Evolutionary conservation across 257 asterid genomes (phyloP).

Genomic region (Solanum sejunctum): DNA sequence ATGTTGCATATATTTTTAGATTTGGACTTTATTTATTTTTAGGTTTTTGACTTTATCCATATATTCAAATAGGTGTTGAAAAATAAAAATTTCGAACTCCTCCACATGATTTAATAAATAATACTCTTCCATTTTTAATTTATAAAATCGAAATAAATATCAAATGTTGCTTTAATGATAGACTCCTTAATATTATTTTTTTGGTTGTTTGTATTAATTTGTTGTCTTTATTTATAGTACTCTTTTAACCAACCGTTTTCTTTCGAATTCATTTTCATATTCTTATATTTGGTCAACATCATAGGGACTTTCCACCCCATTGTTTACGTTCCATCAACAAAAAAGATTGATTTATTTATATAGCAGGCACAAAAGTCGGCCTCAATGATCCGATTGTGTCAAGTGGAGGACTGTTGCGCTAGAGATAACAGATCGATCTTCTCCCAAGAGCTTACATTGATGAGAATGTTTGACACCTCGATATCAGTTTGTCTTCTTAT

Average conservation of each 20-base stretch:
- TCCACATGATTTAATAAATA: background rate
- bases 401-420: no score
- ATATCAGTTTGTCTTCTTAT: no score
- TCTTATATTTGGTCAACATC: background rate
- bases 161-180: rapidly evolving
- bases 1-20: background rate
- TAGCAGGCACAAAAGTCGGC: no score
- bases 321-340: background rate
- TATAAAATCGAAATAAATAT: background rate
- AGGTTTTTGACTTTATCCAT: background rate
- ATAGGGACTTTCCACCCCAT: background rate
- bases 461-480: no score
- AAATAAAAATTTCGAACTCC: no score
- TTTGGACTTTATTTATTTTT: background rate
- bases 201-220: background rate
- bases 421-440: no score
- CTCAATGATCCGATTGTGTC: no score
- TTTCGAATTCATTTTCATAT: background rate
- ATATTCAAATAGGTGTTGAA: background rate
- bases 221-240: background rate
- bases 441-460: no score
- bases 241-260: background rate
- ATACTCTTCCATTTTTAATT: background rate
- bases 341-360: background rate
- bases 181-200: background rate